Evolutionary conservation across 768 basidiomycete species (phyloP), one percentile per base, ranked within the genome.

Genomic region (Amanita muscaria): DNA sequence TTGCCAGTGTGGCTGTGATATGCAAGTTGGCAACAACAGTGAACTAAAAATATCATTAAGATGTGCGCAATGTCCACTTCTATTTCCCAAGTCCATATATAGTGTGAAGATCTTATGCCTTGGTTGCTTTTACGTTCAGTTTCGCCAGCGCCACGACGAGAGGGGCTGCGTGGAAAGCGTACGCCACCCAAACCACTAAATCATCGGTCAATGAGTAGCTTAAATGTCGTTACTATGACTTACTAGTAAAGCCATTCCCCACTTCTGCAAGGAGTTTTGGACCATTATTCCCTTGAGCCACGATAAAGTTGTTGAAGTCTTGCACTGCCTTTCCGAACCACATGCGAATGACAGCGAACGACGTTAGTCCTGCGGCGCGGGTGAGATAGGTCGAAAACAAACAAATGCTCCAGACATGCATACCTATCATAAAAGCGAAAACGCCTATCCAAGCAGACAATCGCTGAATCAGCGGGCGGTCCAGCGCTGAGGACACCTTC

Each of bases 321-420:
- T 80, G 73, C 0, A 80, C 77, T 2, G 84, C 78, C 60, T 88
- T 86, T 15, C 80, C 83, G 49, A 86, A 86, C 76, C 80, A 86
- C 75, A 89, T 83, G 49, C 83, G 77, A 42, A 83, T 63, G 47
- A 88, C 70, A 15, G 86, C 67, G 64, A 84, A 83, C 7, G 81
- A 68, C 2, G 77, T 77, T 47, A 85, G 59, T 11, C 84, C 85
- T 86, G 43, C 12, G 34, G 27, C n/a, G n/a, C n/a, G n/a, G n/a
- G n/a, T 12, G 24, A 37, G 11, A 49, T 38, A 25, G 38, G 24
- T 40, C 5, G 31, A 32, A 46, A 30, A 25, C 50, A 12, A 25
- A 35, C 14, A n/a, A 36, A 21, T 16, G 15, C 18, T 38, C 10
- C 27, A 38, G 12, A 14, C 30, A 3, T 32, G 45, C 24, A 34